Evolutionary conservation across 2,329 filamentous ascomycete genomes (phyloP).

Genomic region (Microdochium bolleyi): DNA sequence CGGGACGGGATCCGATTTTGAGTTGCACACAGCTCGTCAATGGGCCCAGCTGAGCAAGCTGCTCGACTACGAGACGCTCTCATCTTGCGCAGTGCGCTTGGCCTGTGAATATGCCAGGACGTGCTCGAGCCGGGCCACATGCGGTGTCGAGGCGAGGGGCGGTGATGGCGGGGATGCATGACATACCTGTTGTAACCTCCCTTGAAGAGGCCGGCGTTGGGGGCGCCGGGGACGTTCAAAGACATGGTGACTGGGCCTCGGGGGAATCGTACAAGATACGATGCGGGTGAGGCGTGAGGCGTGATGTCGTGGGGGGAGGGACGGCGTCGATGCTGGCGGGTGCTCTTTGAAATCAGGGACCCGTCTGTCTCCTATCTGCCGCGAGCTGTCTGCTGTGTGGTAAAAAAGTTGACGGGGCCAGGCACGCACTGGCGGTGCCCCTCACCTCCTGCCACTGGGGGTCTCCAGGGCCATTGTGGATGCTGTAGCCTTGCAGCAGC

Average conservation of each 20-base stretch:
- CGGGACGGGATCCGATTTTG: not conserved
- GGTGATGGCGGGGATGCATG: constrained; percentile 10
- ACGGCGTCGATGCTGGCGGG: not conserved
- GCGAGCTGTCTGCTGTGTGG: not conserved
- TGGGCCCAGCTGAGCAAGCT: too few relatives aligned
- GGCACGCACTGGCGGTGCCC: not conserved
- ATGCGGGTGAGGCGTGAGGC: too few relatives aligned
- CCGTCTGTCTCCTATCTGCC: not conserved
- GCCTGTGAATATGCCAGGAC: too few relatives aligned
- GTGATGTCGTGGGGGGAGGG: not conserved
- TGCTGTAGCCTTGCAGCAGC: not conserved
- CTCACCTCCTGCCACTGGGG: not conserved
- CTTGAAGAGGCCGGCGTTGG: constrained; percentile 92
- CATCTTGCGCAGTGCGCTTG: constrained; percentile 2
- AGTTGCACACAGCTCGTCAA: too few relatives aligned
- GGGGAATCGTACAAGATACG: not conserved
- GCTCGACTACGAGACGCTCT: too few relatives aligned
- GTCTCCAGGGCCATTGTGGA: not conserved
- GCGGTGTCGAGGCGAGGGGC: constrained; percentile 7
- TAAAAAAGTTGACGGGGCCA: constrained; percentile 3
- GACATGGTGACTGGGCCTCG: constrained; percentile 57
- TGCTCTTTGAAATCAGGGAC: constrained; percentile 2
- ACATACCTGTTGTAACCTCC: constrained; percentile 89
- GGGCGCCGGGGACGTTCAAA: constrained; percentile 89
- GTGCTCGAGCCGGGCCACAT: too few relatives aligned